Conservation (phyloP, 768 basidiomycete genomes). For the Tylopilus balloui region DNA sequence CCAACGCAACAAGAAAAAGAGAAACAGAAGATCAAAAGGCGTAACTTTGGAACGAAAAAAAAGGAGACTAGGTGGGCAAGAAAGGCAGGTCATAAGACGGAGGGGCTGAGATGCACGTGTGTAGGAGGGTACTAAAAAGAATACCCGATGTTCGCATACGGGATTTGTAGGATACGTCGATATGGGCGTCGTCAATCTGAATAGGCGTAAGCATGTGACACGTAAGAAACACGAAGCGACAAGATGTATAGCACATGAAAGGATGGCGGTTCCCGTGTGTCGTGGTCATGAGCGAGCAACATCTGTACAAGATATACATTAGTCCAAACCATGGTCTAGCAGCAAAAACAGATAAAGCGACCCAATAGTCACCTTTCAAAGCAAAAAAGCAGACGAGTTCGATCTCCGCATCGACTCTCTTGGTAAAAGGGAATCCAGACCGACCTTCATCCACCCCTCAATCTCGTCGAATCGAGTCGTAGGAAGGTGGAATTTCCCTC, state of each 20-base stretch:
- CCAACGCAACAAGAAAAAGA: not conserved
- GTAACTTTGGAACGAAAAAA: not conserved
- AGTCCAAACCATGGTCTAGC: not conserved
- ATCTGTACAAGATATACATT: constrained; percentile 4
- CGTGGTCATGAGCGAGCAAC: not conserved
- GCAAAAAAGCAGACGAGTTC: not conserved
- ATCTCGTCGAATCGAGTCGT: constrained; percentile 26
- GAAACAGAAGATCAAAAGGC: not conserved
- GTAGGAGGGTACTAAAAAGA: constrained; percentile 1
- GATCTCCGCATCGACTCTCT: not conserved
- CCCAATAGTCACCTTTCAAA: not conserved
- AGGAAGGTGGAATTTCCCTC: constrained; percentile 28
- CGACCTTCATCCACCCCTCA: not conserved
- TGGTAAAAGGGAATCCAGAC: not conserved
- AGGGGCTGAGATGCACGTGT: not conserved
- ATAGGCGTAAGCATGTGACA: constrained; percentile 7
- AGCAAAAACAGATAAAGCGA: not conserved
- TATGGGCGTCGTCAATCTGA: constrained; percentile 1
- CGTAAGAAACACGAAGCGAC: not conserved
- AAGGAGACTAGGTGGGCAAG: not conserved
- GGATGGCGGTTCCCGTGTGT: not conserved
- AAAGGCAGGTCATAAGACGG: not conserved
- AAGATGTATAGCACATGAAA: not conserved
- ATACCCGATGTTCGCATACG: not conserved
- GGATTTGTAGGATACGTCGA: constrained; percentile 4